These are phyloP conservation scores for Penicillium parvum DNA, from an alignment of 495 filamentous ascomycete genomes.

Conservation along the genomic window DNA sequence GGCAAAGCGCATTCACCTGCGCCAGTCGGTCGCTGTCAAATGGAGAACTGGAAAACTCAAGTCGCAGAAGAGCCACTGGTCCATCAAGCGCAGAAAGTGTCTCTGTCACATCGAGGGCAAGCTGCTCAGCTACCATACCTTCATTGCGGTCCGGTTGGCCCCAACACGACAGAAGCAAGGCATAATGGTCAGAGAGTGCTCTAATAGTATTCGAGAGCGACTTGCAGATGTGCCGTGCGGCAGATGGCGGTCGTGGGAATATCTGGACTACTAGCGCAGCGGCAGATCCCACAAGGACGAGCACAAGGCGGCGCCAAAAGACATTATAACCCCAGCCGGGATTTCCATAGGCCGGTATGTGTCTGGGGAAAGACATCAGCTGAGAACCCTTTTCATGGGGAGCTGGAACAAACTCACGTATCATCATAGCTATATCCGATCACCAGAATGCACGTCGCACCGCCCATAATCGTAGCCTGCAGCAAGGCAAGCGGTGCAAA, in stretches of 20 bases:
- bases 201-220: conserved; percentile 36
- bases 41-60: conserved; percentile 40
- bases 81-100: conserved; percentile 27
- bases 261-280: conserved; percentile 39
- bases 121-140: conserved; percentile 28
- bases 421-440: conserved; percentile 38
- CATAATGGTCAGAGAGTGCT: conserved; percentile 41
- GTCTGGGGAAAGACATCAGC: conserved; percentile 15
- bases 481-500: conserved; percentile 29
- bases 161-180: conserved; percentile 42
- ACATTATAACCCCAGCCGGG: conserved; percentile 42
- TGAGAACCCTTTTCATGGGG: background rate
- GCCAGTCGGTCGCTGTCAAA: conserved; percentile 35
- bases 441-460: conserved; percentile 39
- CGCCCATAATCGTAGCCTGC: conserved; percentile 34
- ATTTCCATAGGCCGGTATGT: conserved; percentile 38
- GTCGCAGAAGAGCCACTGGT: conserved; percentile 30
- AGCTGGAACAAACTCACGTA: conserved; percentile 23
- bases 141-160: conserved; percentile 23
- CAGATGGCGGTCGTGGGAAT: conserved; percentile 42
- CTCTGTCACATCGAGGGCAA: conserved; percentile 33
- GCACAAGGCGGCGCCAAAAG: conserved; percentile 42
- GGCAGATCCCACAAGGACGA: conserved; percentile 38
- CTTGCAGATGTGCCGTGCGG: conserved; percentile 38
- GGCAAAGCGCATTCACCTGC: conserved; percentile 34